Evolutionary conservation across 805 yeast genomes (phyloP), one percentile per base, ranked within the genome.

Genomic region (Teunomyces gatunensis): DNA sequence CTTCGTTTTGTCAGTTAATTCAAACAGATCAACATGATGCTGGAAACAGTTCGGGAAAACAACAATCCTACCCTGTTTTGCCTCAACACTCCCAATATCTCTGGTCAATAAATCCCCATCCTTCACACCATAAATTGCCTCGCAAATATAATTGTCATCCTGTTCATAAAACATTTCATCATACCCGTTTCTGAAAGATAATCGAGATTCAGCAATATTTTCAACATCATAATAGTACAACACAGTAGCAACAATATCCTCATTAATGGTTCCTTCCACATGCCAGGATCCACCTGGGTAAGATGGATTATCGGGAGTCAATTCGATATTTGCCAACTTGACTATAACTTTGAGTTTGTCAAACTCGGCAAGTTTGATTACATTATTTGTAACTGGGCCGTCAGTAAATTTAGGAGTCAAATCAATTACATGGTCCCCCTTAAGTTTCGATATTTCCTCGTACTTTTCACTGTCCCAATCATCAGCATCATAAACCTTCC

Each of bases 251-350:
- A 73, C 67, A 39, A 73, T 71, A 47, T 69, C 67, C 52, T 71
- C 77, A 48, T 67, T 67, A 21, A 62, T 60, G 5, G 70, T 59
- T 0, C 77, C 77, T 52, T 73, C 76, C 1, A 71, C 64, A 46
- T 73, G 76, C 77, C 77, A 73, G 1, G 70, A 52, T 1, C 77
- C 75, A 3, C 77, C 77, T 1, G 52, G 45, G 45, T 71, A 73
- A 3, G 44, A 42, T 1, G 75, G 72, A 25, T 63, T 65, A 39
- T 71, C 74, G 0, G 77, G 75, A 2, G 73, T 68, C 45, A 73
- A 55, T 44, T 67, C 68, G 39, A 73, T 73, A 48, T 65, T 67
- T 13, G 75, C 74, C 51, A 73, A 34, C 48, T 73, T 73, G 7
- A 63, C 68, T 37, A 73, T 68, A 2, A 73, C 74, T 46, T 71